Percentiles rank a stretch among this genome's conserved stretches.
Conservation (phyloP, 2,329 filamentous ascomycete species). For the Nothophaeocryptopus gaeumannii region DNA sequence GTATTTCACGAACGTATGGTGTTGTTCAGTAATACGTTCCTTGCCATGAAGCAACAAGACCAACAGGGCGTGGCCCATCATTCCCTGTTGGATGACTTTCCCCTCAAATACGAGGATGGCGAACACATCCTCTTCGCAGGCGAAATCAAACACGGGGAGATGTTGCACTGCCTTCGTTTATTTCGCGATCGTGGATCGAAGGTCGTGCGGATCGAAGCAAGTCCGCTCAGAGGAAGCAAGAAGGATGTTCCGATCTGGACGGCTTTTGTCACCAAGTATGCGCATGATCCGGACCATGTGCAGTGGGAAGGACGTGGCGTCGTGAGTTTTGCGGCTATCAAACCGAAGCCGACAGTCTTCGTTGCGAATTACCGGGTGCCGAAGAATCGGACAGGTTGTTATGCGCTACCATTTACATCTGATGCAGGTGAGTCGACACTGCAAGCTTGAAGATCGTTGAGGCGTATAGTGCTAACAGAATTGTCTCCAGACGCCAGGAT, state of each 20-base stretch:
- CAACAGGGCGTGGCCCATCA: conserved; percentile 35
- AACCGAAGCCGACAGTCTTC: conserved; percentile 52
- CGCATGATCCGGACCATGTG: conserved; percentile 50
- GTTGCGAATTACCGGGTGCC: conserved; percentile 49
- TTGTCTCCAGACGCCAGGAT: conserved; percentile 22
- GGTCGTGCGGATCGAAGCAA: conserved; percentile 57
- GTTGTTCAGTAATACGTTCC: conserved; percentile 55
- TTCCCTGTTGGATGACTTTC: conserved; percentile 46
- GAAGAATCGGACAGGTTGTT: conserved; percentile 19
- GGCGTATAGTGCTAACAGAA: conserved; percentile 1
- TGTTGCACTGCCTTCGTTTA: conserved; percentile 55
- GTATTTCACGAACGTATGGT: conserved; percentile 56
- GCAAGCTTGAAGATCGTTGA: not conserved
- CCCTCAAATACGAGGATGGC: conserved; percentile 38
- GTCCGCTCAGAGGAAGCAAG: conserved; percentile 51
- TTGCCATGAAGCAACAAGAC: conserved; percentile 59
- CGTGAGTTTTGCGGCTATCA: conserved; percentile 46
- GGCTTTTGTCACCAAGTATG: conserved; percentile 48
- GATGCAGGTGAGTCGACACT: conserved; percentile 23
- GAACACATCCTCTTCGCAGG: conserved; percentile 52
- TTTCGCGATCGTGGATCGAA: conserved; percentile 52
- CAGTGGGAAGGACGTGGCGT: conserved; percentile 35
- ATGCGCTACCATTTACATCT: conserved; percentile 29
- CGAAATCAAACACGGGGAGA: conserved; percentile 51
- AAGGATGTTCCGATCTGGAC: conserved; percentile 61